Conservation (phyloP, 2,329 filamentous ascomycete genomes). For the Onygenales sp. region DNA sequence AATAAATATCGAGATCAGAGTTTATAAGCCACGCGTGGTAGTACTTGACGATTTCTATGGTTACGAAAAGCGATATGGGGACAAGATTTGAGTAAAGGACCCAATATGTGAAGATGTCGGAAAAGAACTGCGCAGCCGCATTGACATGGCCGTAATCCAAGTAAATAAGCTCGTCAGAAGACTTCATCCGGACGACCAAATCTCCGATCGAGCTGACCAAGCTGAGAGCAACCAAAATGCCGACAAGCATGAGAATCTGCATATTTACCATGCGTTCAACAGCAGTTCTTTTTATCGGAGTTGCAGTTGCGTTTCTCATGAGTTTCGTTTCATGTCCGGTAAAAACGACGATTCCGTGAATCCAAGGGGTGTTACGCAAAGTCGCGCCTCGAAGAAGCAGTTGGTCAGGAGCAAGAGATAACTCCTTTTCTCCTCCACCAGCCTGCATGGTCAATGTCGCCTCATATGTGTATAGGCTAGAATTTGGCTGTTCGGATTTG, state of each 20-base stretch:
- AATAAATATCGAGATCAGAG: constrained; percentile 95
- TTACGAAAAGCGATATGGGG: constrained; percentile 95
- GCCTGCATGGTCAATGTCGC: constrained; percentile 85
- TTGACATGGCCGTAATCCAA: constrained; percentile 57
- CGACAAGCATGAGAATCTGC: constrained; percentile 83
- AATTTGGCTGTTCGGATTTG: constrained; percentile 94
- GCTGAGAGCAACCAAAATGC: constrained; percentile 73
- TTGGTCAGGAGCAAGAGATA: constrained; percentile 84
- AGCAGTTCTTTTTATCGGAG: constrained; percentile 94
- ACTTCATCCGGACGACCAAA: constrained; percentile 63
- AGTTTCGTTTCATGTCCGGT: constrained; percentile 97
- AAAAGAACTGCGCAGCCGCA: constrained; percentile 73
- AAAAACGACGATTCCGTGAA: constrained; percentile 92
- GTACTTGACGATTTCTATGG: constrained; percentile 95
- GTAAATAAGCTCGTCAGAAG: constrained; percentile 58
- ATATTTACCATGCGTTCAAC: constrained; percentile 90
- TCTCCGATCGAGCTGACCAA: constrained; percentile 88
- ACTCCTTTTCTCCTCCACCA: constrained; percentile 85
- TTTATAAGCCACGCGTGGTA: constrained; percentile 97
- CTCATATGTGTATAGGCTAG: constrained; percentile 96
- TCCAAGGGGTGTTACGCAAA: constrained; percentile 91
- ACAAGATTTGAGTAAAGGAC: constrained; percentile 94
- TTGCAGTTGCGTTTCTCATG: constrained; percentile 95
- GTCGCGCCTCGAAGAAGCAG: constrained; percentile 80
- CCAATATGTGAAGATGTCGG: constrained; percentile 97